Base-by-base conservation (phyloP, 2,329 filamentous ascomycete genomes). In the Ilyonectria robusta region DNA sequence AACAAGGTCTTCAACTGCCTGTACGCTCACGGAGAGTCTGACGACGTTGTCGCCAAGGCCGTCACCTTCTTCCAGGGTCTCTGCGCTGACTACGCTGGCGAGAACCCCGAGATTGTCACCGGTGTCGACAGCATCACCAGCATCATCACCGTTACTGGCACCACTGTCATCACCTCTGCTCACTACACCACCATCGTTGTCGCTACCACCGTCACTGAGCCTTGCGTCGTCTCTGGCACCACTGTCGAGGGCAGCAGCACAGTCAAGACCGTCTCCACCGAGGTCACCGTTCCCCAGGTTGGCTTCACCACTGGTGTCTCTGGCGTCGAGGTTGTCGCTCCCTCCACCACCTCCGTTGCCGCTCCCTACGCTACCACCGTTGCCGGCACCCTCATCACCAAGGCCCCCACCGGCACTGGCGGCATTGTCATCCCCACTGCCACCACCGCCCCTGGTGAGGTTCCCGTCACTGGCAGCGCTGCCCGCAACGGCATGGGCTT, bases 11-110 rank as follows among this genome's bases (percentile, higher is more conserved):
- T 93, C 81, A 84, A 88, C 69, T 98, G 95, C 84, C 86, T 98
- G 75, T 89, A 91, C 77, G 88, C 94, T 64, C 92, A 94, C 87
- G 92, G 91, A 70, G 86, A 87, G 66, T 87, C 87, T 66, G 87
- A 91, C 68, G 84, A 88, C 51, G 88, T 93, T 78, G 86, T 95
- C 74, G 85, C 89, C 61, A 83, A 90, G 74, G 93, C 94, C 67
- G 87, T 96, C 66, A 88, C 88, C 76, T 97, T 93, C 89, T 92
- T 98, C 86, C 92, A 95, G 81, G 95, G 95, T 80, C 93, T 98
- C 83, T 98, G 95, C 84, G 94, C 93, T 65, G 83, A 87, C 59
- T 91, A 92, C 81, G 87, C 94, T 40, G 85, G 87, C 17, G 75
- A 88, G 78, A 97, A 98, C 88, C 94, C 95, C n/a, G 93, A 87